These are phyloP conservation scores for Amanita muscaria DNA, from an alignment of 768 basidiomycete species.

Conservation along the genomic window DNA sequence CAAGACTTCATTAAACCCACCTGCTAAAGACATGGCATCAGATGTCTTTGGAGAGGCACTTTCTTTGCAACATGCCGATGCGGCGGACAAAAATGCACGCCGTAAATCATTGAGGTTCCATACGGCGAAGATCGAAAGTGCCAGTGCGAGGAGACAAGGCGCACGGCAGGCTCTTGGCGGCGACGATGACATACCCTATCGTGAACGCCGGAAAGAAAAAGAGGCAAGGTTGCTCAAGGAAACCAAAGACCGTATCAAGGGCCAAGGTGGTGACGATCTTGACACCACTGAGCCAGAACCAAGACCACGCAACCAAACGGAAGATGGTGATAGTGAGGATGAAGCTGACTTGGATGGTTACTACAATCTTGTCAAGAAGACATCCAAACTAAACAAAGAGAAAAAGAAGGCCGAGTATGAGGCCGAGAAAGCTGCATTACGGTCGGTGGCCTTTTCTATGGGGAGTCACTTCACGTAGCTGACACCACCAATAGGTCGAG, in stretches of 20 bases:
- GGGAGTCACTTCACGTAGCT: neutral
- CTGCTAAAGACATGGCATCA: slow-evolving; percentile 15
- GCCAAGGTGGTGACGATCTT: slow-evolving; percentile 58
- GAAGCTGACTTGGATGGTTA: slow-evolving; percentile 61
- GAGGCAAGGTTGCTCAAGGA: slow-evolving; percentile 50
- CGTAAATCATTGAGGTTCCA: slow-evolving; percentile 88
- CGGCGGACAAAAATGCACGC: slow-evolving; percentile 74
- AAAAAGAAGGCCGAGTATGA: slow-evolving; percentile 82
- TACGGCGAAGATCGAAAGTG: slow-evolving; percentile 82
- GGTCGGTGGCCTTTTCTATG: slow-evolving; percentile 33
- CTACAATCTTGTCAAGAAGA: slow-evolving; percentile 81
- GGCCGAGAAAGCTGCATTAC: slow-evolving; percentile 40
- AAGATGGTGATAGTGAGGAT: slow-evolving; percentile 31
- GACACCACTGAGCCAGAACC: slow-evolving; percentile 45
- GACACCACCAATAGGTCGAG: slow-evolving; percentile 15
- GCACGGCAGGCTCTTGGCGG: slow-evolving; percentile 71
- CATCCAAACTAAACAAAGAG: slow-evolving; percentile 61
- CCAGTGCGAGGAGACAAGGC: slow-evolving; percentile 63
- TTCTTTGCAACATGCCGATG: slow-evolving; percentile 59
- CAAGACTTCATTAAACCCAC: slow-evolving; percentile 20
- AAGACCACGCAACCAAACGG: slow-evolving; percentile 25
- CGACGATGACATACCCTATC: slow-evolving; percentile 93
- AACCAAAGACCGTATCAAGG: slow-evolving; percentile 33
- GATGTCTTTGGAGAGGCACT: slow-evolving; percentile 71
- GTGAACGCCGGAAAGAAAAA: slow-evolving; percentile 59